Conservation (phyloP, 371 early-diverging fungal species). For the Rhizopus microsporus region DNA sequence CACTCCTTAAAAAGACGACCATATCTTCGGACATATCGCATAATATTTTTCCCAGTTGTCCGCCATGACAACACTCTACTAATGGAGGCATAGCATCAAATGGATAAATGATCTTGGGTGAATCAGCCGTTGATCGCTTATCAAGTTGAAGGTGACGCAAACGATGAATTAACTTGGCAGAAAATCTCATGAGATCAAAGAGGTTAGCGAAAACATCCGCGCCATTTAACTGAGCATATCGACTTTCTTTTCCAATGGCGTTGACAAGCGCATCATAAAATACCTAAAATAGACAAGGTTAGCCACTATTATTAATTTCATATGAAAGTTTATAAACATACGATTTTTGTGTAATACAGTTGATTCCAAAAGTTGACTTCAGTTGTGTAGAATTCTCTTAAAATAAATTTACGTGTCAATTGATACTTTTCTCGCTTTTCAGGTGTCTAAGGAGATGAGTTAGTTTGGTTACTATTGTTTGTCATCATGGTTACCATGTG, state of each 20-base stretch:
- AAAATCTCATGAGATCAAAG: constrained; percentile 37
- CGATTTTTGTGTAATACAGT: constrained; percentile 41
- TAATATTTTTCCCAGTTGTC: constrained; percentile 25
- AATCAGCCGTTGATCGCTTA: neutral
- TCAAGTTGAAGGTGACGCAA: constrained; percentile 24
- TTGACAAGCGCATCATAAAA: constrained; percentile 33
- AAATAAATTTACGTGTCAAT: constrained; percentile 38
- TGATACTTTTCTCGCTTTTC: constrained; percentile 18
- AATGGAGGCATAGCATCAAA: constrained; percentile 1
- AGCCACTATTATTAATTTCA: neutral
- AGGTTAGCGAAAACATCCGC: constrained; percentile 36
- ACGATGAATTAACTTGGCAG: constrained; percentile 33
- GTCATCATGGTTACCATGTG: neutral
- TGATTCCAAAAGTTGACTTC: constrained; percentile 51
- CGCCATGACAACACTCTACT: neutral
- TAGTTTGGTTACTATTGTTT: neutral
- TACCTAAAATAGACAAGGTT: constrained; percentile 18
- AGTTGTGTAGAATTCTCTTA: constrained; percentile 44
- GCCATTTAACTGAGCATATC: constrained; percentile 18
- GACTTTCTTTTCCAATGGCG: constrained; percentile 19
- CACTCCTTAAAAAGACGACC: constrained; percentile 36
- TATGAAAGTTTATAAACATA: constrained; percentile 14
- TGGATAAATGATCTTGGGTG: neutral
- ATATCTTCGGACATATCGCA: constrained; percentile 28
- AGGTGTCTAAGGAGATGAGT: constrained; percentile 3